Conservation (phyloP, 2,329 filamentous ascomycete species). For the Aureobasidium sp. region DNA sequence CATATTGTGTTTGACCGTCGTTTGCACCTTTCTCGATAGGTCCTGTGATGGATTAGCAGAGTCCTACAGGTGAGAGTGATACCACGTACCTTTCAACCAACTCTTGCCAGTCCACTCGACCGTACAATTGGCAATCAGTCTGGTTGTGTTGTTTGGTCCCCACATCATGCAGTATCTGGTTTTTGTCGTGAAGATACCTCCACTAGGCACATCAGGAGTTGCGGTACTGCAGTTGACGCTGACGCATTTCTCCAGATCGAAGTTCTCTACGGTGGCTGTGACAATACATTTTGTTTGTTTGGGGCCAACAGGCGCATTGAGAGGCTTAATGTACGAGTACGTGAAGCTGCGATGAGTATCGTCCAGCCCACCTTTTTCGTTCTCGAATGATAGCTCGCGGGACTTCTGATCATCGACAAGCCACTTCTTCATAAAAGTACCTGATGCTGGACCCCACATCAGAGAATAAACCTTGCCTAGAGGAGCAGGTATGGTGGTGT, state of each 20-base stretch:
- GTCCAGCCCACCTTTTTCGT: slow-evolving; percentile 68
- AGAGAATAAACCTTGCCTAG: slow-evolving; percentile 86
- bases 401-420: slow-evolving; percentile 83
- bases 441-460: slow-evolving; percentile 75
- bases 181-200: slow-evolving; percentile 84
- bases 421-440: slow-evolving; percentile 78
- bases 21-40: slow-evolving; percentile 94
- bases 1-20: slow-evolving; percentile 79
- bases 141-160: slow-evolving; percentile 78
- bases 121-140: slow-evolving; percentile 77
- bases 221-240: slow-evolving; percentile 77
- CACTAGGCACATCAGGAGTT: slow-evolving; percentile 90
- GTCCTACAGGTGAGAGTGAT: background rate
- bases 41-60: slow-evolving; percentile 36
- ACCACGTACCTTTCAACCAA: slow-evolving; percentile 62
- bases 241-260: slow-evolving; percentile 82
- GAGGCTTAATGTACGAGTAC: slow-evolving; percentile 86
- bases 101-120: slow-evolving; percentile 98
- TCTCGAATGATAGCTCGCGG: slow-evolving; percentile 73
- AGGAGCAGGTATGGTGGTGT: slow-evolving; percentile 79
- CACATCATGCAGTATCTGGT: slow-evolving; percentile 93
- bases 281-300: slow-evolving; percentile 93
- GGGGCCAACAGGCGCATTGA: slow-evolving; percentile 76
- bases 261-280: slow-evolving; percentile 70
- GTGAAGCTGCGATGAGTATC: slow-evolving; percentile 64